Evolutionary conservation across 2,329 filamentous ascomycete genomes (phyloP).

Genomic region (Nannizziopsis barbatae): DNA sequence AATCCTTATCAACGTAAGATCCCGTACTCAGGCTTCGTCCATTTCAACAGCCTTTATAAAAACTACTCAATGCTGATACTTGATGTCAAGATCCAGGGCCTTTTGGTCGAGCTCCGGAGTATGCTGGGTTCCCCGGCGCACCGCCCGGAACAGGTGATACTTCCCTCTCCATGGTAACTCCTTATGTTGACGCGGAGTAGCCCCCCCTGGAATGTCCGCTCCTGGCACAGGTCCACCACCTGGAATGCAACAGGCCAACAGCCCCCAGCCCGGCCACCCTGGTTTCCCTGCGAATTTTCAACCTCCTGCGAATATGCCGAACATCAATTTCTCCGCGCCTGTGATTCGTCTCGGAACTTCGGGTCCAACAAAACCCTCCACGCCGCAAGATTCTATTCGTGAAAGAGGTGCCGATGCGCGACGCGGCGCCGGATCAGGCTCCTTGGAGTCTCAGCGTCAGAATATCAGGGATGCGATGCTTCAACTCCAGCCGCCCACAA

Average conservation of each 20-base stretch:
- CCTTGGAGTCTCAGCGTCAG: conserved; percentile 55
- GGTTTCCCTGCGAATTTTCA: conserved; percentile 75
- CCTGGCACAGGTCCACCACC: conserved; percentile 71
- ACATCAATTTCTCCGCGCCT: conserved; percentile 96
- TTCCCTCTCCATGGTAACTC: conserved; percentile 1
- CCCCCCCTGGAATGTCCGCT: conserved; percentile 66
- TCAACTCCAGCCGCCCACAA: conserved; percentile 66
- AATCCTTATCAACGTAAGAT: conserved; percentile 35
- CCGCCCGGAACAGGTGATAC: conserved; percentile 71
- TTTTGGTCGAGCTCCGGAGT: conserved; percentile 66
- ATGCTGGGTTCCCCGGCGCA: conserved; percentile 59
- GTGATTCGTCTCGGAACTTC: conserved; percentile 86
- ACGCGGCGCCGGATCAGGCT: conserved; percentile 46
- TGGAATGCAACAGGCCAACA: conserved; percentile 63
- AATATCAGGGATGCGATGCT: conserved; percentile 58
- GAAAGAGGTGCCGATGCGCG: conserved; percentile 35
- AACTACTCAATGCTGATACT: neutral
- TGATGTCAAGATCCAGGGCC: conserved; percentile 27
- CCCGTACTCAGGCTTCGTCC: neutral
- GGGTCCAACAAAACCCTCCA: conserved; percentile 49
- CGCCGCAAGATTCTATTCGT: conserved; percentile 34
- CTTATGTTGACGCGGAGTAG: conserved; percentile 39
- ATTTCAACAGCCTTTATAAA: neutral
- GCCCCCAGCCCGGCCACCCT: conserved; percentile 66
- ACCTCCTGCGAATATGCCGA: conserved; percentile 80